Base-by-base conservation (phyloP, 2,329 filamentous ascomycete species). In the Gliomastix tumulicola region DNA sequence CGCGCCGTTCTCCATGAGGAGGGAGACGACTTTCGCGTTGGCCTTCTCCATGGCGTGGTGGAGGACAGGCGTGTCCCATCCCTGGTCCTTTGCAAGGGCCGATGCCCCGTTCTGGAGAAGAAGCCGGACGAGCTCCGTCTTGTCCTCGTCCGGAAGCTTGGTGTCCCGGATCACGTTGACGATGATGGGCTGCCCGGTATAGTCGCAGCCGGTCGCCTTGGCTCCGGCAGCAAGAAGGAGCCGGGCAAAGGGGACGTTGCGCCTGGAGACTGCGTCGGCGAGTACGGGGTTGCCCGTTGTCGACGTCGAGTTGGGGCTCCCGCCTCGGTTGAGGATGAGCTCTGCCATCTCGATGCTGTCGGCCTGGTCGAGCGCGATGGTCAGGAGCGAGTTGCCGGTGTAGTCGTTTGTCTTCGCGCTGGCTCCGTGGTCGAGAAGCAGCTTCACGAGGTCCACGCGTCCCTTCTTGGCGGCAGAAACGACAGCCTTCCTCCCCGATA, bases 391-490 rank as follows among this genome's bases (percentile, higher is more conserved):
- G n/a, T 43, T 51, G 1, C 58, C 57, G 3, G 45, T 51, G 7
- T 55, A 37, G 19, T 60, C 54, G 4, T 38, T 46, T 1, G 51
- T 44, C 11, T 53, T 54, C 1, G 50, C 36, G 6, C 54, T 49
- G n/a, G 66, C 66, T 7, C 65, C 65, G 20, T 45, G 47, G 10
- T 51, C 43, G 16, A 62, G 38, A 4, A 62, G 45, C 8, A 60
- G 31, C n/a, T 45, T 37, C 0, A 48, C 50, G 4, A 59, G 41
- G 4, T 54, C 54, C 11, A 47, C 7, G 4, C 56, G 48, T 0
- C 46, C 49, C 30, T 53, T 54, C 25, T 46, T 48, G 2, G 55
- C 43, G 10, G 49, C 53, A 5, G 49, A 44, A 0, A 50, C 49
- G n/a, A 62, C 46, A 8, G 53, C 41, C 0, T 49, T 48, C 10